Evolutionary conservation across 169 alveolate species (phyloP), one percentile per base, ranked within the genome.

Genomic region (Pseudocohnilembus persalinus): DNA sequence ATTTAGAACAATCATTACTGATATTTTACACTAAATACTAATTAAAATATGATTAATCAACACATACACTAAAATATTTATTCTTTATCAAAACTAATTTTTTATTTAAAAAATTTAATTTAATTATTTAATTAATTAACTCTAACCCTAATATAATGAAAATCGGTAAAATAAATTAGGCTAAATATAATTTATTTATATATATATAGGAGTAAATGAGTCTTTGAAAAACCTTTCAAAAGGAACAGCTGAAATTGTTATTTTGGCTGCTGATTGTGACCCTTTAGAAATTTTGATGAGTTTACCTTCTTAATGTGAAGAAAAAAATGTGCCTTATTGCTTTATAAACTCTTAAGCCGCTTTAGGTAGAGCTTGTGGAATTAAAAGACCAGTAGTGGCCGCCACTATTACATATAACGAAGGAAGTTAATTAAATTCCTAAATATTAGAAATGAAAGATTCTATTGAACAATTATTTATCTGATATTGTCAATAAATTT

Each of bases 221-320:
- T 98, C 99, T 64, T 98, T 99, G 0, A 99, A 99, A 96, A 96
- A 99, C 35, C 93, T 99, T 80, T 98, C 98, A 92, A 95, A 99
- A 82, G 99, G 99, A 63, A 93, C 96, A 29, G 99, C 99, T 30
- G 99, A 99, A 88, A 88, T 99, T 80, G 98, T 99, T 76, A 94
- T 99, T 63, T 92, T 99, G 83, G 99, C 99, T 49, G 99, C 99
- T 31, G 99, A 99, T 92, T 98, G 99, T 32, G 99, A 99, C 96
- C 99, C 99, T 31, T 96, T 98, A 84, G 99, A 99, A 93, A 99
- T 99, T 88, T 97, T 99, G 29, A 94, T 99, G 74, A 99, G 98
- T 90, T 96, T 99, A 81, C 99, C 99, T 26, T 90, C 98, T 78
- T 98, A 98, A 76, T 98, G 99, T 88, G 99, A 98, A 92, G 99